Percentiles rank a stretch among this genome's conserved stretches.
Conservation (phyloP, 805 yeast species). For the Saccharomycopsis malanga region DNA sequence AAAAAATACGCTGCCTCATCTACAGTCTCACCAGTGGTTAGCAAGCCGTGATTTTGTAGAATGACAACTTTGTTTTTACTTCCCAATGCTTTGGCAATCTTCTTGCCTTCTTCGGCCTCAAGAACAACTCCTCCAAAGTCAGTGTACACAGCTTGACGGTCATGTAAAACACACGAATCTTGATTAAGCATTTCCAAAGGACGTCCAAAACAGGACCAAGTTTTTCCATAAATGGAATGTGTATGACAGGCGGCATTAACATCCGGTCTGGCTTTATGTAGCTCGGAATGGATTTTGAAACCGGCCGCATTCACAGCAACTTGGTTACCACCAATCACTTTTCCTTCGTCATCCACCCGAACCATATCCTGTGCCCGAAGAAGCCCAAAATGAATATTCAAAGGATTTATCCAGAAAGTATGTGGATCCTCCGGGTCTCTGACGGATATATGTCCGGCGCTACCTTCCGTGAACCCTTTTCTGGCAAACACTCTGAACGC, state of each 20-base stretch:
- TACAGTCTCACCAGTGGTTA: conserved; percentile 63
- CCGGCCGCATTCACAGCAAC: conserved; percentile 62
- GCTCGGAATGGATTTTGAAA: conserved; percentile 59
- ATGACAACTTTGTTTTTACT: conserved; percentile 47
- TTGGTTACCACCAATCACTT: conserved; percentile 52
- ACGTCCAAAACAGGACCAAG: conserved; percentile 57
- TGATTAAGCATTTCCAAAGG: conserved; percentile 76
- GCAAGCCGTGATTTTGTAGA: conserved; percentile 65
- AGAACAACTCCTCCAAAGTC: conserved; percentile 78
- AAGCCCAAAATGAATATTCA: conserved; percentile 66
- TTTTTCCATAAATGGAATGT: conserved; percentile 58
- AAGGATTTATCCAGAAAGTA: conserved; percentile 86
- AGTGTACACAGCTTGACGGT: conserved; percentile 55
- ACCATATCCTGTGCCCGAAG: conserved; percentile 58
- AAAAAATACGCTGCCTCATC: conserved; percentile 70
- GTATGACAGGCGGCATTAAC: conserved; percentile 68
- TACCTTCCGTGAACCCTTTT: conserved; percentile 66
- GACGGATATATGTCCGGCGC: conserved; percentile 81
- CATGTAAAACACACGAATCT: conserved; percentile 64
- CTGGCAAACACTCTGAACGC: conserved; percentile 81
- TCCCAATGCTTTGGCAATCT: conserved; percentile 56
- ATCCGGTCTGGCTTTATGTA: conserved; percentile 64
- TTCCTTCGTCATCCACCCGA: conserved; percentile 55
- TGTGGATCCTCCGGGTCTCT: conserved; percentile 76
- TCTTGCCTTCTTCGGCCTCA: conserved; percentile 54